These are phyloP conservation scores for Puccinia hordei DNA, from an alignment of 1,284 basidiomycete genomes.

Conservation along the genomic window DNA sequence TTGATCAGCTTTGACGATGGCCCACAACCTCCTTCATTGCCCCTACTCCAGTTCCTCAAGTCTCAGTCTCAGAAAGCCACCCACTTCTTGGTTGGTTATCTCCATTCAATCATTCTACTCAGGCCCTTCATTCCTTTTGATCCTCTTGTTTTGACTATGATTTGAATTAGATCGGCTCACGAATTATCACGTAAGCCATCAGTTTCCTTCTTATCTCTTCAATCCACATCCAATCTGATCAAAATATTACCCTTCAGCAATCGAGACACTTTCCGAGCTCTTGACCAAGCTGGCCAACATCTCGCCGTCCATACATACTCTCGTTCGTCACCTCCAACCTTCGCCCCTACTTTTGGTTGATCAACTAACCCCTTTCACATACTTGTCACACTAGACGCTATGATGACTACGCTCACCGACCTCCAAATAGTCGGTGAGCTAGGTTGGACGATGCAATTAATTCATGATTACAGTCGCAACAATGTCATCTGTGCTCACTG, in stretches of 20 bases:
- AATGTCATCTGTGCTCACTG: constrained; percentile 16
- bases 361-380: neutral
- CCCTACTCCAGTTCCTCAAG: constrained; percentile 67
- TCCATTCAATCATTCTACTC: constrained; percentile 58
- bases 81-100: constrained; percentile 78
- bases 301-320: constrained; percentile 69
- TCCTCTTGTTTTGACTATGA: constrained; percentile 5
- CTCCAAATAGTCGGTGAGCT: constrained; percentile 72
- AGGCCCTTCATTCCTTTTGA: no score
- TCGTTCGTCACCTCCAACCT: neutral
- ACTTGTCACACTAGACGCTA: constrained; percentile 55
- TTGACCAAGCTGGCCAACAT: constrained; percentile 60
- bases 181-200: neutral
- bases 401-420: constrained; percentile 74
- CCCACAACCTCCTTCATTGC: constrained; percentile 56
- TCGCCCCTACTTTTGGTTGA: neutral
- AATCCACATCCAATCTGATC: neutral
- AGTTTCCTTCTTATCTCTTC: neutral
- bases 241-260: neutral
- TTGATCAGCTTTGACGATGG: constrained; percentile 23
- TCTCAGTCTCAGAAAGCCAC: constrained; percentile 68
- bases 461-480: constrained; percentile 66
- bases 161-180: constrained; percentile 66
- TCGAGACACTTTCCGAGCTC: neutral
- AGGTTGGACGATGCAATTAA: constrained; percentile 78